Base-by-base conservation (phyloP, 2,329 filamentous ascomycete genomes). In the Cercospora sp. region DNA sequence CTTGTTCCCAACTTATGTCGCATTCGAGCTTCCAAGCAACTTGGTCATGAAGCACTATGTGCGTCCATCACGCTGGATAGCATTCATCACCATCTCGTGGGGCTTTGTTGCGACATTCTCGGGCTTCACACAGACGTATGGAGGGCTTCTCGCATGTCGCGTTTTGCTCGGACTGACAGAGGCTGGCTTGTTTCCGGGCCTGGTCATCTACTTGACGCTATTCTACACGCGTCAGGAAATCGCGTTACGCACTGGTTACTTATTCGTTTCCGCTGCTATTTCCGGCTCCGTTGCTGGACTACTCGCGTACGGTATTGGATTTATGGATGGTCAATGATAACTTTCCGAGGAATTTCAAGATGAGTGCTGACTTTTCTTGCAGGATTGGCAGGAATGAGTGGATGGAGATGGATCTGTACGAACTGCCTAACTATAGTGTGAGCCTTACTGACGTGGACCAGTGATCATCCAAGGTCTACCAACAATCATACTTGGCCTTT, bases 1-100 rank as follows among this genome's bases (percentile, higher is more conserved):
- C 3, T 45, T 72, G 9, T 71, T 71, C 42, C 31, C 28, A 28
- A 72, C 70, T 18, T 72, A 70, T 65, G 65, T 64, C 10, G 42
- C 65, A 5, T 48, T 53, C 30, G 55, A 67, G 36, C 30, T 67
- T 5, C 68, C 68, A 2, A 66, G 63, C 3, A 70, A 70, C 23
- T 55, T 70, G 20, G 55, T 70, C 23, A 64, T 70, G 55, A 70
- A 70, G 66, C 55, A 65, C 33, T 40, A 66, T 16, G 57, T 30
- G 18, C 65, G 20, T 18, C 58, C 53, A 5, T 40, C 33, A 40
- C 33, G 33, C 33, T 40, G 33, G 33, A 40, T 40, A 1, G 33
- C 33, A 40, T 40, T 40, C 7, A 40, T 40, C 13, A 40, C 33
- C 33, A 40, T 40, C 5, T 40, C 33, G 5, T 40, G 33, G 33